Percentiles rank a stretch among this genome's conserved stretches.
Conservation (phyloP, 1,139 yeast genomes). For the Ogataea hybrid region DNA sequence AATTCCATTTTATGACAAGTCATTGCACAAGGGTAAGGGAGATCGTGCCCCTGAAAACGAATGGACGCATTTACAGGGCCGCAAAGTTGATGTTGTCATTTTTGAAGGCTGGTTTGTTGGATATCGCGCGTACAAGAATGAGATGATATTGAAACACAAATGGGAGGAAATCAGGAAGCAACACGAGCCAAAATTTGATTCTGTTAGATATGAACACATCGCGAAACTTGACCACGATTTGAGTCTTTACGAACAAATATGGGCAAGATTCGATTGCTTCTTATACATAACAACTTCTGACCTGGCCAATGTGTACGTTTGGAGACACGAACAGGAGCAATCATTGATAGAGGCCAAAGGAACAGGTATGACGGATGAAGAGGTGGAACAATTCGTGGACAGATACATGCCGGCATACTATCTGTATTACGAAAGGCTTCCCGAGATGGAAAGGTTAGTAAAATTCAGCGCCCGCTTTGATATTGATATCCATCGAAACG, state of each 20-base stretch:
- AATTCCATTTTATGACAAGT: slow-evolving; percentile 79
- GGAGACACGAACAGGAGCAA: slow-evolving; percentile 90
- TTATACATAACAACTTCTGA: slow-evolving; percentile 59
- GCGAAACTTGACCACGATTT: slow-evolving; percentile 50
- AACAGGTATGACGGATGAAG: slow-evolving; percentile 73
- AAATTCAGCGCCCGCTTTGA: slow-evolving; percentile 31
- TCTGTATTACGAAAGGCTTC: slow-evolving; percentile 55
- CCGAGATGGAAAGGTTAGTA: slow-evolving; percentile 26
- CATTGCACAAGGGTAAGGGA: slow-evolving; percentile 71
- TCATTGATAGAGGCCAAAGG: slow-evolving; percentile 54
- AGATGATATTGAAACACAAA: slow-evolving; percentile 24
- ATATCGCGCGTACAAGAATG: slow-evolving; percentile 45
- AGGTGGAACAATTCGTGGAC: slow-evolving; percentile 66
- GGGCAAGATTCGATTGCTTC: slow-evolving; percentile 59
- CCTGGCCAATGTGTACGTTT: slow-evolving; percentile 62
- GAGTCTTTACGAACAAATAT: slow-evolving; percentile 47
- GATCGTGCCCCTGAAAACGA: slow-evolving; percentile 51
- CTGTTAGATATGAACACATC: slow-evolving; percentile 29
- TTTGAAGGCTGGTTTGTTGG: slow-evolving; percentile 98
- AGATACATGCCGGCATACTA: slow-evolving; percentile 87
- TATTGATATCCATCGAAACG: slow-evolving; percentile 32
- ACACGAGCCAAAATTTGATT: slow-evolving; percentile 27
- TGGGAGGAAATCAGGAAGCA: slow-evolving; percentile 22
- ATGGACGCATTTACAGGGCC: slow-evolving; percentile 35
- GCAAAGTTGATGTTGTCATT: slow-evolving; percentile 59